A percentile compares a stretch with the other conserved stretches of the same genome.
Evolutionary conservation across 306 rosid genomes (phyloP).

Genomic region (Cucumis melo): DNA sequence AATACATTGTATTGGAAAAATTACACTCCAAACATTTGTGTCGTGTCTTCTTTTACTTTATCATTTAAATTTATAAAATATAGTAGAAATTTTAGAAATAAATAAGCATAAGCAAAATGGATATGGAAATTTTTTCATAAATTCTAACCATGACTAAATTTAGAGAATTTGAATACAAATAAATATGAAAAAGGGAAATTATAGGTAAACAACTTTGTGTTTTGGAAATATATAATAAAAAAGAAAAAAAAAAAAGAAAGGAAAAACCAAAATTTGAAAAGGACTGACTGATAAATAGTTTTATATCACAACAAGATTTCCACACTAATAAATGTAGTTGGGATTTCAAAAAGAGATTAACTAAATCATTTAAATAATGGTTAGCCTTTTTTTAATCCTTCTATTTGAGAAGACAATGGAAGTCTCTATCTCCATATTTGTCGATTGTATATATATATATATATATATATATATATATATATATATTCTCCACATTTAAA

Average conservation of each 20-base stretch:
- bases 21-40: not conserved
- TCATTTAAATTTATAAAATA: no score
- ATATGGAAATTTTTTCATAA: no score
- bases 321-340: not conserved
- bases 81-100: no score
- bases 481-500: not conserved
- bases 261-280: not conserved
- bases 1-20: no score
- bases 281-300: not conserved
- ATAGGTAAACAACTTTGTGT: not conserved
- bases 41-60: no score
- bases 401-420: not conserved
- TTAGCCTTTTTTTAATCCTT: not conserved
- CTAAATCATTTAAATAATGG: not conserved
- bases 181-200: not conserved
- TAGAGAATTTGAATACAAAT: not conserved
- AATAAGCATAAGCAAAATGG: no score
- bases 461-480: not conserved
- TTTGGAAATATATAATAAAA: not conserved
- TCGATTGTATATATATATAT: not conserved
- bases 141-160: not conserved
- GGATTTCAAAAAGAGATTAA: not conserved
- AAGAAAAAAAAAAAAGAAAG: not conserved
- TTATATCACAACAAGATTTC: not conserved
- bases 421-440: not conserved